Conservation (phyloP, 2,329 filamentous ascomycete species). For the Talaromyces rugulosus region DNA sequence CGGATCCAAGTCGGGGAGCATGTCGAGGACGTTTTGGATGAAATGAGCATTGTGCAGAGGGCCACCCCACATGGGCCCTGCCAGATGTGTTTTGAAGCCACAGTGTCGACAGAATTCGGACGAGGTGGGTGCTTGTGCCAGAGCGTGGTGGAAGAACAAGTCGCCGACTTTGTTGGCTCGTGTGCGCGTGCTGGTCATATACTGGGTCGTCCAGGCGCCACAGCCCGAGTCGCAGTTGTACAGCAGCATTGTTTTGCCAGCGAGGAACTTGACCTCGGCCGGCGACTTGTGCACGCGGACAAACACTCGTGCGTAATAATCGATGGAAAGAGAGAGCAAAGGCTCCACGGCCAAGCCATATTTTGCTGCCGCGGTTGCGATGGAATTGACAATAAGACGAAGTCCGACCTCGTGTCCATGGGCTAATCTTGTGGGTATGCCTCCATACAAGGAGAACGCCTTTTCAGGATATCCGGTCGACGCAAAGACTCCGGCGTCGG, state of each 20-base stretch:
- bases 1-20: conserved; percentile 63
- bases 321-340: conserved; percentile 85
- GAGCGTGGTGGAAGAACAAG: conserved; percentile 72
- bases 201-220: conserved; percentile 84
- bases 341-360: conserved; percentile 90
- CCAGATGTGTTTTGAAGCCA: conserved; percentile 77
- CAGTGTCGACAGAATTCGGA: conserved; percentile 74
- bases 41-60: conserved; percentile 81
- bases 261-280: conserved; percentile 81
- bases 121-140: conserved; percentile 66
- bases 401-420: conserved; percentile 87
- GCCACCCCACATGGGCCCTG: conserved; percentile 92
- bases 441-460: conserved; percentile 88
- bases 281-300: conserved; percentile 76
- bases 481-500: conserved; percentile 91
- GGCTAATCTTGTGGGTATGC: conserved; percentile 75
- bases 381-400: conserved; percentile 76
- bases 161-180: conserved; percentile 66
- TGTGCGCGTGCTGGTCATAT: conserved; percentile 65
- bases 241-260: conserved; percentile 86
- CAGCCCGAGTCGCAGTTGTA: conserved; percentile 90
- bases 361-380: conserved; percentile 73
- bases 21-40: conserved; percentile 70
- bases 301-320: conserved; percentile 91
- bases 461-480: conserved; percentile 94